Percentiles rank a stretch among this genome's conserved stretches.
These are phyloP conservation scores for Ganoderma leucocontextum DNA, from an alignment of 1,284 basidiomycete genomes.

Conservation along the genomic window DNA sequence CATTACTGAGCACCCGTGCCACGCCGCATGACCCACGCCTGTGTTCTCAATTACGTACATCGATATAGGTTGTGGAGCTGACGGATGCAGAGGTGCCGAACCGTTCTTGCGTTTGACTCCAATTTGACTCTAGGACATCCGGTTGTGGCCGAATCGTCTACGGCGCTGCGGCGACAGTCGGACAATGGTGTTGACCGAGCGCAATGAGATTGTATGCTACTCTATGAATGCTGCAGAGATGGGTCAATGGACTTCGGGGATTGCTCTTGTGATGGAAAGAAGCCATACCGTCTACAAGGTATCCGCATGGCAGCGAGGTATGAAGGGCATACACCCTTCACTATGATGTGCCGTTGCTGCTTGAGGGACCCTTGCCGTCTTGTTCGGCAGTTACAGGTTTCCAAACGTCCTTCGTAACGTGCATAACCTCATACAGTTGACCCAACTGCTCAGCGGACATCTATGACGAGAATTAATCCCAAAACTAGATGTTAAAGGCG, in stretches of 20 bases:
- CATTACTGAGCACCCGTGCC: not conserved
- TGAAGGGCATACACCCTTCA: not conserved
- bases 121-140: not conserved
- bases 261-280: not conserved
- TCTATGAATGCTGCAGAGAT: not conserved
- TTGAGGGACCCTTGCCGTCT: slow-evolving; percentile 17
- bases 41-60: not conserved
- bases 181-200: not conserved
- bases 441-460: slow-evolving; percentile 93
- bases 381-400: slow-evolving; percentile 54
- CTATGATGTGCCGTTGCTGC: slow-evolving; percentile 17
- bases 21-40: no score
- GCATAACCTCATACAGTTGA: slow-evolving; percentile 93
- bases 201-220: not conserved
- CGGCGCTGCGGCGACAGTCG: not conserved
- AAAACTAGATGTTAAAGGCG: not conserved
- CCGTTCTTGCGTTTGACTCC: not conserved
- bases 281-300: not conserved
- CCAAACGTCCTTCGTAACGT: slow-evolving; percentile 87
- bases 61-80: not conserved
- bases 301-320: not conserved
- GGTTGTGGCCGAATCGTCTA: not conserved
- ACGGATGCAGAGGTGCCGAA: not conserved
- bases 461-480: slow-evolving; percentile 46
- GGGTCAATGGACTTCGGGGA: not conserved